Evolutionary conservation across 164 flowering plant species (phyloP).

Genomic region (Protea cynaroides): DNA sequence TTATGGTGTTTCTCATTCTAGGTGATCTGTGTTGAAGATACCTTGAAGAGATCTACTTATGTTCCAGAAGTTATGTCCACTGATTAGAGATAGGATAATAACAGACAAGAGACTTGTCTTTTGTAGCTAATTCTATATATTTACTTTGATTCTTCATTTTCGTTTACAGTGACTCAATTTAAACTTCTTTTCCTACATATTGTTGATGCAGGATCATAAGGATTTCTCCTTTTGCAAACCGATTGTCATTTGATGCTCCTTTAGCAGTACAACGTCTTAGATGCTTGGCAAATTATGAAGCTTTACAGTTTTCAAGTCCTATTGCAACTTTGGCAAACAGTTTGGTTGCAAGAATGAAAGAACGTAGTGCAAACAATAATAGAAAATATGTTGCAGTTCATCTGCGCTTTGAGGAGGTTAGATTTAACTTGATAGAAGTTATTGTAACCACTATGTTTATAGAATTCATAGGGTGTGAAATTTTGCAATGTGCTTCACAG

Average conservation of each 20-base stretch:
- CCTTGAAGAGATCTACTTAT: too few relatives aligned
- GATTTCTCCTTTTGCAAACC: constrained; percentile 87
- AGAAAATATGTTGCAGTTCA: constrained; percentile 83
- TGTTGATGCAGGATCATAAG: constrained; percentile 59
- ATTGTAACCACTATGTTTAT: constrained; percentile 6
- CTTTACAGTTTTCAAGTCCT: constrained; percentile 64
- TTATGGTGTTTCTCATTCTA: too few relatives aligned
- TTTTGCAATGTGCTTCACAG: too few relatives aligned
- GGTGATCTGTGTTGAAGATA: too few relatives aligned
- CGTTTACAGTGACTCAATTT: too few relatives aligned
- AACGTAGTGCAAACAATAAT: constrained; percentile 43
- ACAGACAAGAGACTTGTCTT: too few relatives aligned
- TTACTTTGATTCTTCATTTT: too few relatives aligned
- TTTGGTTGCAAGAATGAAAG: constrained; percentile 58
- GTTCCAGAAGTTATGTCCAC: too few relatives aligned
- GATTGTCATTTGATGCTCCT: constrained; percentile 79
- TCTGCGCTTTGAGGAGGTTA: constrained; percentile 92
- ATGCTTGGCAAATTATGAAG: constrained; percentile 77
- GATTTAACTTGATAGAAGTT: neutral
- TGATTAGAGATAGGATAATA: too few relatives aligned
- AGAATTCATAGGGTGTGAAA: too few relatives aligned
- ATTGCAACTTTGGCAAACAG: constrained; percentile 50
- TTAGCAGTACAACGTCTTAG: constrained; percentile 65
- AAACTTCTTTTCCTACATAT: too few relatives aligned
- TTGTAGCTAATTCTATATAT: too few relatives aligned